Evolutionary conservation across 768 basidiomycete species (phyloP).

Genomic region (Pisolithus orientalis): DNA sequence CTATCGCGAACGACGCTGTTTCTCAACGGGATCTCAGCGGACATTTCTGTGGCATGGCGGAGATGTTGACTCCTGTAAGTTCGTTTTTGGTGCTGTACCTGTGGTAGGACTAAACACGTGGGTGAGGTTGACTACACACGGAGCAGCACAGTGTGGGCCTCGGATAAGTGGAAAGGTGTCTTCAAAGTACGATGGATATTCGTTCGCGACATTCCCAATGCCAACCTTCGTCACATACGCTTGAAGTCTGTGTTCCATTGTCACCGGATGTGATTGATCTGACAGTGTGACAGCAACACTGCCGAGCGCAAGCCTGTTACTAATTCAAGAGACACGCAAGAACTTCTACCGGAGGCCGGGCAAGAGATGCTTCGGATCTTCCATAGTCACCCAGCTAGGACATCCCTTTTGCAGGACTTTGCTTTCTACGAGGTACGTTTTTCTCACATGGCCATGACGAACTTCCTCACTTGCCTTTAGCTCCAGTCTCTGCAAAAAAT

Average conservation of each 20-base stretch:
- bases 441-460: not conserved
- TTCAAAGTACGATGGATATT: constrained; percentile 99
- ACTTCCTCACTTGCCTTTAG: constrained; percentile 31
- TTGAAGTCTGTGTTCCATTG: constrained; percentile 47
- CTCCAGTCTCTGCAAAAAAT: constrained; percentile 84
- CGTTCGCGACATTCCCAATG: constrained; percentile 91
- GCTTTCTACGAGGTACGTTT: constrained; percentile 78
- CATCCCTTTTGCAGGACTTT: constrained; percentile 89
- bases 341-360: constrained; percentile 91
- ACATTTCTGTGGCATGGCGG: constrained; percentile 98
- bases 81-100: not conserved
- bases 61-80: constrained; percentile 90
- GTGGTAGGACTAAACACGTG: not conserved
- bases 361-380: constrained; percentile 97
- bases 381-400: constrained; percentile 87
- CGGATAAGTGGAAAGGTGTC: constrained; percentile 99
- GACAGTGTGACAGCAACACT: constrained; percentile 65
- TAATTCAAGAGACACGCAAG: constrained; percentile 96
- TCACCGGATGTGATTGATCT: constrained; percentile 7
- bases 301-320: constrained; percentile 98
- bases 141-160: constrained; percentile 97
- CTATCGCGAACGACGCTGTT: not conserved
- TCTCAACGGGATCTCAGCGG: constrained; percentile 45
- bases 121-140: constrained; percentile 82
- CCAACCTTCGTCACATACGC: constrained; percentile 83